Percentiles rank a stretch among this genome's conserved stretches.
Evolutionary conservation across 768 basidiomycete species (phyloP).

Genomic region (Pleurotus cornucopiae): DNA sequence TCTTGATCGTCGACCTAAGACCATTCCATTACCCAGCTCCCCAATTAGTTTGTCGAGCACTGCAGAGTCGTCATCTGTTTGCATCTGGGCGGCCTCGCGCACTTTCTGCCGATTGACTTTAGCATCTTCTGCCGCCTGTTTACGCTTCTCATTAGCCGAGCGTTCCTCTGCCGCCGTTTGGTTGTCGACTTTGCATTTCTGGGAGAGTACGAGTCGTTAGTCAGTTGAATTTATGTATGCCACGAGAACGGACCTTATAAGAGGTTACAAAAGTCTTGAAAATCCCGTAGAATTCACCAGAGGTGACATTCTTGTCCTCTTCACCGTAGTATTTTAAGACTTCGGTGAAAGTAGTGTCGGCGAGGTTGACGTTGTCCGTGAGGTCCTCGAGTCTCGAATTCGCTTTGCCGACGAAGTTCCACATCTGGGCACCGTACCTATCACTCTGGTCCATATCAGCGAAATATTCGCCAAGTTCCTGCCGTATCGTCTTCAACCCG

Average conservation of each 20-base stretch:
- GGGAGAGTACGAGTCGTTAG: constrained; percentile 11
- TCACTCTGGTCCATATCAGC: constrained; percentile 67
- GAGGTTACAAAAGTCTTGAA: constrained; percentile 97
- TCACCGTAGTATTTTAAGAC: constrained; percentile 92
- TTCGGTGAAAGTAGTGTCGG: constrained; percentile 79
- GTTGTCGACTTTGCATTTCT: constrained; percentile 91
- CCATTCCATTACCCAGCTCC: constrained; percentile 68
- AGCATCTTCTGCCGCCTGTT: constrained; percentile 61
- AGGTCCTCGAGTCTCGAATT: constrained; percentile 75
- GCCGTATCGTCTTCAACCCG: constrained; percentile 73
- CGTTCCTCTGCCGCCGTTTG: constrained; percentile 69
- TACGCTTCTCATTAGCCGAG: constrained; percentile 62
- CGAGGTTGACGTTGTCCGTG: constrained; percentile 80
- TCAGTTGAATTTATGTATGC: neutral
- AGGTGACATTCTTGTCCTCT: constrained; percentile 81
- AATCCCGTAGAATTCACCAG: constrained; percentile 91
- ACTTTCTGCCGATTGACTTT: constrained; percentile 51
- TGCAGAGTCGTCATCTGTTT: constrained; percentile 44
- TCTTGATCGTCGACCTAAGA: constrained; percentile 51
- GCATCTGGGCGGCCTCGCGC: constrained; percentile 29
- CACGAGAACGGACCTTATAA: constrained; percentile 55
- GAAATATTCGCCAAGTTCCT: constrained; percentile 80
- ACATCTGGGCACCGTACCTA: constrained; percentile 88
- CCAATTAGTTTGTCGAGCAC: constrained; percentile 71
- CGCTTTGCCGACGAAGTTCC: constrained; percentile 79